A percentile compares a stretch with the other conserved stretches of the same genome.
phyloP scores from a whole-genome alignment of 371 early-diverging fungal species.

The Mucor ambiguus region DNA sequence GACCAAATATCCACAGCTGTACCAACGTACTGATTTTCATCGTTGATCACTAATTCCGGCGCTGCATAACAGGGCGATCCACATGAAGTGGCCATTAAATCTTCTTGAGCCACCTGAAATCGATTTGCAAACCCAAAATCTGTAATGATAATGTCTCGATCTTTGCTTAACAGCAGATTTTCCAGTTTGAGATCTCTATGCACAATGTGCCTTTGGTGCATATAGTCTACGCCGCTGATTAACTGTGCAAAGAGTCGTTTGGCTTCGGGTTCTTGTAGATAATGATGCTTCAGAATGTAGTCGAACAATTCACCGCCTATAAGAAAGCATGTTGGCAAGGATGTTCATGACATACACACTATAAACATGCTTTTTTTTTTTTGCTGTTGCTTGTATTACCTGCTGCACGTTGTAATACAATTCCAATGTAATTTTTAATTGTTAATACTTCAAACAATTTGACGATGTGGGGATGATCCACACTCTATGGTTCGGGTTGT shows the following conservation, averaged over 20 bases:
- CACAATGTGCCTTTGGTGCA: constrained; percentile 88
- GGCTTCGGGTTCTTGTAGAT: constrained; percentile 90
- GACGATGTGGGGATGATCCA: constrained; percentile 87
- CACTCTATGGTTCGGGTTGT: neutral
- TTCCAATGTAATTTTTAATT: constrained; percentile 93
- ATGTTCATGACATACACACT: too few relatives aligned
- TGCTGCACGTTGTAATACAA: constrained; percentile 95
- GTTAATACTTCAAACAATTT: constrained; percentile 95
- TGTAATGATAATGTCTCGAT: constrained; percentile 93
- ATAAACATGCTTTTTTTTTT: neutral
- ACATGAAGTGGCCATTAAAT: constrained; percentile 92
- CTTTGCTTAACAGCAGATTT: constrained; percentile 87
- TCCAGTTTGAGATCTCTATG: constrained; percentile 97
- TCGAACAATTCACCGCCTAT: constrained; percentile 95
- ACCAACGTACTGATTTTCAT: constrained; percentile 94
- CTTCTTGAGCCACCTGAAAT: constrained; percentile 68
- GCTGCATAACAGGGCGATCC: constrained; percentile 99
- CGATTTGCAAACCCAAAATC: constrained; percentile 99
- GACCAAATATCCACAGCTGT: constrained; percentile 98
- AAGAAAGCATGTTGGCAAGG: too few relatives aligned
- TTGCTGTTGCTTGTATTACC: neutral
- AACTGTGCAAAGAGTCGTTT: constrained; percentile 94
- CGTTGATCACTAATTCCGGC: constrained; percentile 94
- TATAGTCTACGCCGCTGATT: constrained; percentile 85
- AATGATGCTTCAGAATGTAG: constrained; percentile 92